phyloP scores from a whole-genome alignment of 148 eudicot genomes.

The Spergularia bocconei region DNA sequence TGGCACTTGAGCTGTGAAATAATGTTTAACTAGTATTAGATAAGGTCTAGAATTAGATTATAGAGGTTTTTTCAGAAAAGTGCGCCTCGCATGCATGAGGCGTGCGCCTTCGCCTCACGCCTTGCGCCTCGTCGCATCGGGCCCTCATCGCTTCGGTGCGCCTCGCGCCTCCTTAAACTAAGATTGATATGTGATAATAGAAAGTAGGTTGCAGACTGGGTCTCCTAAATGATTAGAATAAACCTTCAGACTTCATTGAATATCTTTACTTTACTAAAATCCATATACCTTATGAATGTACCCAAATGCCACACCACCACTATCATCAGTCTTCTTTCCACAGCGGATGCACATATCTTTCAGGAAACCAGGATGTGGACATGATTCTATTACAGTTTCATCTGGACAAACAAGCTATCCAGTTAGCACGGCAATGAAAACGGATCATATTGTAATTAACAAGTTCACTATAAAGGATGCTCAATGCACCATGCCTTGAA shows the following conservation, averaged over 20 bases:
- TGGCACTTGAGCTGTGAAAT: too few relatives aligned
- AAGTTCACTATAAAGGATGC: not conserved
- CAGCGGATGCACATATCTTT: slow-evolving; percentile 44
- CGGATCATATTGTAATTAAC: not conserved
- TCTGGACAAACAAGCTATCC: slow-evolving; percentile 19
- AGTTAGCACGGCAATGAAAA: slow-evolving; percentile 4
- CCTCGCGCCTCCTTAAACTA: too few relatives aligned
- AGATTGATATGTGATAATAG: not conserved
- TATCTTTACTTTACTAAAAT: slow-evolving; percentile 3
- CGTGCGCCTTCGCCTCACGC: too few relatives aligned
- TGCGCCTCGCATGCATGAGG: too few relatives aligned
- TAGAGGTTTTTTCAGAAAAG: too few relatives aligned
- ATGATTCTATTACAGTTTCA: slow-evolving; percentile 20
- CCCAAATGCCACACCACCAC: slow-evolving; percentile 56
- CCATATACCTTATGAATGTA: slow-evolving; percentile 72
- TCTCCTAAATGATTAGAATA: too few relatives aligned
- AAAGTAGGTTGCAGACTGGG: not conserved
- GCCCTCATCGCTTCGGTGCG: too few relatives aligned
- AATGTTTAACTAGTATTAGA: too few relatives aligned
- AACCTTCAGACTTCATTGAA: too few relatives aligned
- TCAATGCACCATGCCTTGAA: not conserved
- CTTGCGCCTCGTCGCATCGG: too few relatives aligned
- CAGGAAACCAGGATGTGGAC: slow-evolving; percentile 41
- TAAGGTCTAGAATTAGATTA: too few relatives aligned
- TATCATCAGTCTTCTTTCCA: slow-evolving; percentile 53